Evolutionary conservation across 805 yeast genomes (phyloP).

Genomic region (Yamadazyma nakazawae): DNA sequence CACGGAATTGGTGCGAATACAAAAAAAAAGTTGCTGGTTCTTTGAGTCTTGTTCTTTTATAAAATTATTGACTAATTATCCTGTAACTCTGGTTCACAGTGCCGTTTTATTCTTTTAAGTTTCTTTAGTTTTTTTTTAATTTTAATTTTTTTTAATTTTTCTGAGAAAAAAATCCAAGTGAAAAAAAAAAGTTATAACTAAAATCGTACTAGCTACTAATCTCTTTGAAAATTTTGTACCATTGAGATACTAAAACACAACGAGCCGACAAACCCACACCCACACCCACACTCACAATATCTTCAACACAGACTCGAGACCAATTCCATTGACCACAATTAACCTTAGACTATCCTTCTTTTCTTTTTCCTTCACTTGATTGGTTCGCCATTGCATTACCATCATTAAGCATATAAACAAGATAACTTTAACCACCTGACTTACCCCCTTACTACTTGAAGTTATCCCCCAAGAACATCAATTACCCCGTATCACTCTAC

Average conservation of each 20-base stretch:
- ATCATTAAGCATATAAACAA: not conserved
- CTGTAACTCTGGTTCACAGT: not conserved
- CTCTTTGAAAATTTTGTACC: not conserved
- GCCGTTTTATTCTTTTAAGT: not conserved
- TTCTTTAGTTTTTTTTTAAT: not conserved
- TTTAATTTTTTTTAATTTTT: not conserved
- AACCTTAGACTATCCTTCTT: no score
- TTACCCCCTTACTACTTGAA: not conserved
- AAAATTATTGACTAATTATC: not conserved
- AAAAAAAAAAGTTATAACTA: no score
- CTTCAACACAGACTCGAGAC: not conserved
- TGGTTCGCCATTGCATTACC: not conserved
- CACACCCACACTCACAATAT: not conserved
- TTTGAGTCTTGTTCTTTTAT: not conserved
- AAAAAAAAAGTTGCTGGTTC: not conserved
- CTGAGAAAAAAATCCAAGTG: not conserved
- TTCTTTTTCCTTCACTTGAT: no score
- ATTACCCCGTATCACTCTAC: constrained; percentile 2
- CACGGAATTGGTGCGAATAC: not conserved
- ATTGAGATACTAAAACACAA: not conserved
- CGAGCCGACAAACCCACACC: not conserved
- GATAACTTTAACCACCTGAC: not conserved
- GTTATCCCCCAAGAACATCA: constrained; percentile 2
- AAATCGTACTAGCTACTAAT: not conserved
- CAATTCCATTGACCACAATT: not conserved